These are phyloP conservation scores for Debaryomycetaceae sp. DNA, from an alignment of 1,139 yeast species.

Conservation along the genomic window DNA sequence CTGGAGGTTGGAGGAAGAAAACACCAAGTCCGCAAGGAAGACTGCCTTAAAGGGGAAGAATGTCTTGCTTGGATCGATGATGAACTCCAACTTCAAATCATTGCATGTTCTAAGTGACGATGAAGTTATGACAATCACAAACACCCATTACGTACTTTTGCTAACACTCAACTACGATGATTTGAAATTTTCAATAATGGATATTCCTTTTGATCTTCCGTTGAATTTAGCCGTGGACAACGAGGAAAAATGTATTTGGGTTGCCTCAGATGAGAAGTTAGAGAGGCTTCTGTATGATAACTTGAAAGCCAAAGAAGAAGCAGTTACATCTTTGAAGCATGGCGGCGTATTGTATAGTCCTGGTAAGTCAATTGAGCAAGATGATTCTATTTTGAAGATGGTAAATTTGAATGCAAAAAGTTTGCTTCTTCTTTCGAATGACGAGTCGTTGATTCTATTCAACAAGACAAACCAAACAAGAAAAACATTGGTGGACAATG, in stretches of 20 bases:
- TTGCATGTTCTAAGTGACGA: constrained; percentile 31
- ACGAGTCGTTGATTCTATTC: constrained; percentile 27
- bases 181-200: constrained; percentile 18
- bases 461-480: constrained; percentile 11
- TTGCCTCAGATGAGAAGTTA: constrained; percentile 12
- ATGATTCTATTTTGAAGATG: not conserved
- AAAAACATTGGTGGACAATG: constrained; percentile 25
- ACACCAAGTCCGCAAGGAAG: constrained; percentile 10
- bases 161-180: constrained; percentile 24
- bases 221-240: constrained; percentile 20
- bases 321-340: not conserved
- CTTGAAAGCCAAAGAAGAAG: constrained; percentile 11
- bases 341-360: not conserved
- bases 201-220: constrained; percentile 14
- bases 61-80: constrained; percentile 47
- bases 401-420: constrained; percentile 12
- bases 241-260: constrained; percentile 20
- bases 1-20: constrained; percentile 46
- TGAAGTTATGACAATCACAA: constrained; percentile 42
- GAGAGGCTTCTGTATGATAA: constrained; percentile 9
- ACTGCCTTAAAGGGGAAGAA: constrained; percentile 53
- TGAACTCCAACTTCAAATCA: constrained; percentile 46
- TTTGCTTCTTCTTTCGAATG: constrained; percentile 27
- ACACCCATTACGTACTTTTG: constrained; percentile 36
- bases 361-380: not conserved